Conservation (phyloP, 768 basidiomycete species). For the Amanita fuliginea region DNA sequence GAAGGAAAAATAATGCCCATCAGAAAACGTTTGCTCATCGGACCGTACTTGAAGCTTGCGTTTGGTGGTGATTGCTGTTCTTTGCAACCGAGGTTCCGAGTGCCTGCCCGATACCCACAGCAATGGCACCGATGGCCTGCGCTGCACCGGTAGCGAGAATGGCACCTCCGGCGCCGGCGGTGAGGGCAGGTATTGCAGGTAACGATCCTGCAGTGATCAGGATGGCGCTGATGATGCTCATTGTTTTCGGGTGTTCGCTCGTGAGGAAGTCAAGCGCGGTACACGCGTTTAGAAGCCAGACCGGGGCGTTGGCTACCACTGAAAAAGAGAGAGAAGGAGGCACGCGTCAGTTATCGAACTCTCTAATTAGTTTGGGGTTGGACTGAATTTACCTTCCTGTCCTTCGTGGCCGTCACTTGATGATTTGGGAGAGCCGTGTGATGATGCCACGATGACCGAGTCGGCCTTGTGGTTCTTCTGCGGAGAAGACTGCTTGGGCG, state of each 20-base stretch:
- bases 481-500: conserved; percentile 18
- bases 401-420: conserved; percentile 16
- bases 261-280: conserved; percentile 66
- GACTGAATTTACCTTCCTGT: conserved; percentile 17
- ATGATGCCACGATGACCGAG: conserved; percentile 3
- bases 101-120: conserved; percentile 57
- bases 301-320: conserved; percentile 50
- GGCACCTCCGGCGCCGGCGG: conserved; percentile 60
- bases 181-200: conserved; percentile 60
- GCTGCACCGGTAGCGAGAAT: conserved; percentile 63
- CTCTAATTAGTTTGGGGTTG: neutral
- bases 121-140: conserved; percentile 72
- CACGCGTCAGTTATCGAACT: conserved; percentile 4
- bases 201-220: conserved; percentile 72
- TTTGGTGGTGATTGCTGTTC: conserved; percentile 14
- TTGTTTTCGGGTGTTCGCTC: conserved; percentile 62
- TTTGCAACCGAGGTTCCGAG: conserved; percentile 22
- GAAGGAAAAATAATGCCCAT: neutral
- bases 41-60: conserved; percentile 6
- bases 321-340: conserved; percentile 19
- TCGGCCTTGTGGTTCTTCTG: conserved; percentile 18
- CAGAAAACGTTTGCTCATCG: neutral
- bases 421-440: neutral
- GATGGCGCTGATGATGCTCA: conserved; percentile 67
- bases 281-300: conserved; percentile 71